Evolutionary conservation across 768 basidiomycete species (phyloP).

Genomic region (Lyophyllum shimeji): DNA sequence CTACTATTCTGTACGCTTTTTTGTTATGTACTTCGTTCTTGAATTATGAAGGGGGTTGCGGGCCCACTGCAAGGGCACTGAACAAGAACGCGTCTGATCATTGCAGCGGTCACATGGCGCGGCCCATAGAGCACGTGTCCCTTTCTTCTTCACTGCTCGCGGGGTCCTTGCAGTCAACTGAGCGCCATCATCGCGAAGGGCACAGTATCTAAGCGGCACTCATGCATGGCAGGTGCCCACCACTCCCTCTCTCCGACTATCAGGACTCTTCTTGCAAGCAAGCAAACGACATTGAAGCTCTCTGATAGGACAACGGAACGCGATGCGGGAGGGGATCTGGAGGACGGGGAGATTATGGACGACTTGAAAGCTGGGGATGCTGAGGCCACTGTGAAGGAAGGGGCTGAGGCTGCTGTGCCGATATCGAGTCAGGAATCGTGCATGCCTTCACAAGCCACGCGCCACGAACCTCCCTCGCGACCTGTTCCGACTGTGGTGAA

Average conservation of each 20-base stretch:
- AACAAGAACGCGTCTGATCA: no score
- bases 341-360: conserved; percentile 21
- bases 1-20: no score
- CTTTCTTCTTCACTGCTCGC: neutral
- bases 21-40: no score
- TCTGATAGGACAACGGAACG: neutral
- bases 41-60: no score
- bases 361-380: conserved; percentile 2
- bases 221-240: conserved; percentile 6
- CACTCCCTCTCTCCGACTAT: conserved; percentile 7
- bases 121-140: no score
- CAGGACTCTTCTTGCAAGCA: neutral
- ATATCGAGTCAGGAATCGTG: neutral
- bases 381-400: neutral
- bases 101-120: no score
- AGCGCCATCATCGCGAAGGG: neutral
- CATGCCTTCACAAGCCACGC: neutral
- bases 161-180: neutral
- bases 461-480: neutral
- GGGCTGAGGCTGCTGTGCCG: neutral
- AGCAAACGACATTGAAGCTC: neutral
- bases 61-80: no score
- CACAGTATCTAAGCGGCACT: neutral
- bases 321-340: conserved; percentile 8
- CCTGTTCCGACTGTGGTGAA: neutral